Evolutionary conservation across 441 rosid genomes (phyloP).

Genomic region (Erodium moschatum): DNA sequence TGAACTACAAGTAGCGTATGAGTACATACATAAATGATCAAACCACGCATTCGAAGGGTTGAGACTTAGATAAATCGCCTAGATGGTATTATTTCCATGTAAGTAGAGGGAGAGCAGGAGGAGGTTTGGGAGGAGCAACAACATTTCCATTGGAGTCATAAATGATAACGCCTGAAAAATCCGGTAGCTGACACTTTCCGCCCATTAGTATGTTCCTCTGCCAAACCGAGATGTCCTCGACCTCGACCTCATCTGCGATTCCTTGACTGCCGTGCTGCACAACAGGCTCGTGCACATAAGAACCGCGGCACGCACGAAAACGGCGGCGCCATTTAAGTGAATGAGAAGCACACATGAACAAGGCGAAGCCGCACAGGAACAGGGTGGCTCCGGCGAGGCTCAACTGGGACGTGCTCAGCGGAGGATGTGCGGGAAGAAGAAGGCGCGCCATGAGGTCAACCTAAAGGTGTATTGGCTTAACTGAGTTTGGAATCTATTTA

Average conservation of each 20-base stretch:
- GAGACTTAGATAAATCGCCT: too few relatives aligned
- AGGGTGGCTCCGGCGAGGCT: slow-evolving; percentile 36
- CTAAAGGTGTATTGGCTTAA: not conserved
- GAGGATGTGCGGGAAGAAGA: slow-evolving; percentile 20
- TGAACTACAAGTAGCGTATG: too few relatives aligned
- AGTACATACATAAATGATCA: too few relatives aligned
- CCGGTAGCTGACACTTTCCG: slow-evolving; percentile 74
- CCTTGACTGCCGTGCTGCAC: slow-evolving; percentile 36
- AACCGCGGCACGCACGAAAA: slow-evolving; percentile 34
- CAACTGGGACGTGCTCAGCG: slow-evolving; percentile 25
- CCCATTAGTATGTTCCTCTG: slow-evolving; percentile 90
- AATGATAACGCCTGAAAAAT: slow-evolving; percentile 76
- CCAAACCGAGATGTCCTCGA: slow-evolving; percentile 53
- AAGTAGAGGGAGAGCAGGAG: slow-evolving; percentile 34
- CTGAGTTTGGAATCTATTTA: not conserved
- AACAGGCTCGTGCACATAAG: slow-evolving; percentile 43
- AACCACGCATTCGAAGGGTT: too few relatives aligned
- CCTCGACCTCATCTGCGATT: slow-evolving; percentile 21
- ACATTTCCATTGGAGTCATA: slow-evolving; percentile 57
- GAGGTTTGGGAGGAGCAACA: slow-evolving; percentile 41
- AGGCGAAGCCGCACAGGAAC: slow-evolving; percentile 40
- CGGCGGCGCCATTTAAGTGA: slow-evolving; percentile 41
- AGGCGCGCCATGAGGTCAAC: slow-evolving; percentile 40
- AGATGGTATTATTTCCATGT: slow-evolving; percentile 54
- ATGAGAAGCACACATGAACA: slow-evolving; percentile 52